phyloP scores from a whole-genome alignment of 179 eudicot species.

The Amaranthus tricolor region DNA sequence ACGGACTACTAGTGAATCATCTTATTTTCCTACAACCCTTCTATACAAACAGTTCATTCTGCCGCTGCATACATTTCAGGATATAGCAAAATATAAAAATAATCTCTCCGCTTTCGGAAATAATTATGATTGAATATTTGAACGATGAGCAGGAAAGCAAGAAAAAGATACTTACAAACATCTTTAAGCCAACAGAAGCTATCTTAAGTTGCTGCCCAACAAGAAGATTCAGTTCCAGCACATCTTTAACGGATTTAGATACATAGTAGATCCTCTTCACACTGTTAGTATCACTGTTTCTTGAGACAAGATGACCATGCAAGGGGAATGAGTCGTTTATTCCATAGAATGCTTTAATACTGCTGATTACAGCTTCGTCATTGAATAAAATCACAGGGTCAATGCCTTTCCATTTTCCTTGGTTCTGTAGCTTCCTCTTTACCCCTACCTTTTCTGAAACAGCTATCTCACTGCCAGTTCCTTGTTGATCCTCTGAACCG shows the following conservation, averaged over 20 bases:
- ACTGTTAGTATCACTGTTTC: conserved; percentile 71
- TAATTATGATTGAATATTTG: background rate
- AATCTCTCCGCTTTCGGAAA: background rate
- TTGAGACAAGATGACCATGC: conserved; percentile 68
- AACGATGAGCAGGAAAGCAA: background rate
- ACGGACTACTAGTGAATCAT: background rate
- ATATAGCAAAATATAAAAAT: background rate
- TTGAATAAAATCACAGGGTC: conserved; percentile 82
- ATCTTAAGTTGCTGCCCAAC: conserved; percentile 89
- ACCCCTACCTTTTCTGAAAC: conserved; percentile 35
- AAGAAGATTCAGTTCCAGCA: conserved; percentile 68
- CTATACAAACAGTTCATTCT: background rate
- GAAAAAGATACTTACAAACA: conserved; percentile 73
- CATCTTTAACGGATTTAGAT: conserved; percentile 71
- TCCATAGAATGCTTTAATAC: conserved; percentile 78
- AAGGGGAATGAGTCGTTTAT: conserved; percentile 71
- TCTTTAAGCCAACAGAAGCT: conserved; percentile 91
- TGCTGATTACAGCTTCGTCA: conserved; percentile 49
- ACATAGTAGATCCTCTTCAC: conserved; percentile 92
- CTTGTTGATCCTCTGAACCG: conserved; percentile 37
- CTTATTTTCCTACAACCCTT: background rate
- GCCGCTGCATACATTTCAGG: background rate
- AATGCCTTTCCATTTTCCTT: conserved; percentile 93
- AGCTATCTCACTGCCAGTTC: conserved; percentile 31
- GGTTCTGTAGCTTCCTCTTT: conserved; percentile 77